Evolutionary conservation across 352 stramenopile species (phyloP).

Genomic region (Bremia lactucae): DNA sequence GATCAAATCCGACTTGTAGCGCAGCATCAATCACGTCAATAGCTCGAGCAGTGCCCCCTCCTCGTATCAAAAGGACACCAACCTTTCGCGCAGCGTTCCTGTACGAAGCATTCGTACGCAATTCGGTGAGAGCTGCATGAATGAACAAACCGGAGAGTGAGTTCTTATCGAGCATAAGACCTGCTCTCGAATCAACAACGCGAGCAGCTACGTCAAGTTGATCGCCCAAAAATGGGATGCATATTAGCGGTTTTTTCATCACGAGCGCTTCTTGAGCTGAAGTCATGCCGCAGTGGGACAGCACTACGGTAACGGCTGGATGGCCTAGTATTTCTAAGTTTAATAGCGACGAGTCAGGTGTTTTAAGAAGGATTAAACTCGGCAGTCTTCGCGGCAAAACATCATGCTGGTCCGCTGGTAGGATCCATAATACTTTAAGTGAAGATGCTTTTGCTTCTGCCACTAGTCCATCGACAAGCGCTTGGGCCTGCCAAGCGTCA

Average conservation of each 20-base stretch:
- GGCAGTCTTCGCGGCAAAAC: conserved; percentile 46
- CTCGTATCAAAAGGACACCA: conserved; percentile 41
- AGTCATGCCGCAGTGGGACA: conserved; percentile 85
- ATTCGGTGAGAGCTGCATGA: conserved; percentile 31
- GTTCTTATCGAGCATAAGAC: conserved; percentile 66
- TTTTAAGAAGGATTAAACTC: conserved; percentile 51
- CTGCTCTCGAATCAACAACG: conserved; percentile 62
- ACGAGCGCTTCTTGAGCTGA: conserved; percentile 75
- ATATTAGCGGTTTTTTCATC: conserved; percentile 72
- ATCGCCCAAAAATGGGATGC: conserved; percentile 83
- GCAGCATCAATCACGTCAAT: conserved; percentile 60
- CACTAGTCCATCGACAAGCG: conserved; percentile 53
- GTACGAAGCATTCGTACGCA: conserved; percentile 48
- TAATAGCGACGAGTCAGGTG: conserved; percentile 39
- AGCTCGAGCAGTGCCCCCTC: conserved; percentile 47
- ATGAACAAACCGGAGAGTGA: conserved; percentile 41
- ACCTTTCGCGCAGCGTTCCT: conserved; percentile 32
- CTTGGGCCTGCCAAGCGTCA: conserved; percentile 66
- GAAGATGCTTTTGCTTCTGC: conserved; percentile 26
- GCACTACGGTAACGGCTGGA: conserved; percentile 41
- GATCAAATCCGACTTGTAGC: conserved; percentile 41
- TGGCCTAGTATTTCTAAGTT: conserved; percentile 61
- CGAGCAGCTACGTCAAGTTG: conserved; percentile 77
- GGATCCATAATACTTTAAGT: conserved; percentile 65
- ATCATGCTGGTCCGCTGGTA: conserved; percentile 61